Base-by-base conservation (phyloP, 2,329 filamentous ascomycete genomes). In the Cyphellophora attinorum region DNA sequence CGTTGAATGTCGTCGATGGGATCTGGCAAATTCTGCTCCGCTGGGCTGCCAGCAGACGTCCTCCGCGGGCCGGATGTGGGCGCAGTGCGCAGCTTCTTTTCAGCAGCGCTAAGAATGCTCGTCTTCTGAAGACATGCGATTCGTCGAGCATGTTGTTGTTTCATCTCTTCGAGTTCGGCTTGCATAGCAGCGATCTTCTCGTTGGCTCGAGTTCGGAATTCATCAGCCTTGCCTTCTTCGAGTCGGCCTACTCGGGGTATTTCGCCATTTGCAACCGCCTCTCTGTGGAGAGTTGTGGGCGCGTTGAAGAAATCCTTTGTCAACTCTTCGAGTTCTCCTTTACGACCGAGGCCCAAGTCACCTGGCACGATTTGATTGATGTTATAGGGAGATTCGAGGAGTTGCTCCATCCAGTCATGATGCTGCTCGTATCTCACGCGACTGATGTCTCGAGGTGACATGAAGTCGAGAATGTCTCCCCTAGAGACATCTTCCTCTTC, bases 321-420 rank as follows among this genome's bases (percentile, higher is more conserved):
- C 35, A 96, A 63, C 0, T 74, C 70, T 15, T 83, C 78, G 13
- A 98, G 68, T 57, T 88, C 82, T 23, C 91, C 91, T 58, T 79
- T 83, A 33, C 82, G 71, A 3, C 91, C 91, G 6, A 96, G 66
- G 1, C 86, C 86, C 19, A 96, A 73, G 54, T 94, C 88, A 3
- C 86, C 76, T 1, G 89, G 86, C 6, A 80, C 76, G 38, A 98
- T 93, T 54, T 93, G 85, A 32, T 73, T 74, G 42, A 89, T 81
- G 15, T 81, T 72, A 54, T 94, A 95, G 0, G 88, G 85, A 1
- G 89, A 96, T 1, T 83, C 85, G 35, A 96, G 74, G 17, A 98
- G 79, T 60, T 98, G 89, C 53, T 96, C 91, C 85, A 98, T 94
- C 91, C 89, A 96, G 57, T 94, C 85, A 51, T 98, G 89, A 51